These are phyloP conservation scores for Yamadazyma mexicana DNA, from an alignment of 1,139 yeast genomes.

Conservation along the genomic window DNA sequence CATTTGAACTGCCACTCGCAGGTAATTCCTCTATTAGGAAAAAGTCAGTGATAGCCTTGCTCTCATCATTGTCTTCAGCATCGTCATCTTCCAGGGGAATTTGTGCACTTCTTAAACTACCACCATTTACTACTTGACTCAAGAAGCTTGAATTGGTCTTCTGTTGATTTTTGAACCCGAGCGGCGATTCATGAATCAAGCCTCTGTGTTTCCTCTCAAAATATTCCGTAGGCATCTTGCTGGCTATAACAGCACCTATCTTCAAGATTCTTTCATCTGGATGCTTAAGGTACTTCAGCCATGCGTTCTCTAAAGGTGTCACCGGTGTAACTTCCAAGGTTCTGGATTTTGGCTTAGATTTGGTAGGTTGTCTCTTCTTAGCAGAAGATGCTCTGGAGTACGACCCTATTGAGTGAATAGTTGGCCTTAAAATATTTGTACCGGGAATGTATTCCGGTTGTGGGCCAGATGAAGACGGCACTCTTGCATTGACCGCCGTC, in stretches of 20 bases:
- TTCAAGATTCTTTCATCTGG: slow-evolving; percentile 71
- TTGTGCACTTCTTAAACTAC: slow-evolving; percentile 26
- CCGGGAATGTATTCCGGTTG: slow-evolving; percentile 52
- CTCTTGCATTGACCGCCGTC: slow-evolving; percentile 6
- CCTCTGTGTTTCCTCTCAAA: slow-evolving; percentile 63
- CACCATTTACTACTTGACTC: slow-evolving; percentile 59
- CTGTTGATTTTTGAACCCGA: slow-evolving; percentile 35
- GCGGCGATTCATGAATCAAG: slow-evolving; percentile 59
- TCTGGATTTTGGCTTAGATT: slow-evolving; percentile 24
- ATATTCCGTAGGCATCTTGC: slow-evolving; percentile 37
- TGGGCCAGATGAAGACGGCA: slow-evolving; percentile 6
- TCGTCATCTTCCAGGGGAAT: slow-evolving; percentile 12
- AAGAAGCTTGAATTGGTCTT: slow-evolving; percentile 33
- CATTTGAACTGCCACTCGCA: slow-evolving; percentile 10
- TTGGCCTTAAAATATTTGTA: slow-evolving; percentile 57
- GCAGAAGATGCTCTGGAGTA: slow-evolving; percentile 19
- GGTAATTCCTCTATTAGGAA: slow-evolving; percentile 23
- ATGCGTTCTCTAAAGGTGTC: slow-evolving; percentile 64
- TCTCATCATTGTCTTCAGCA: slow-evolving; percentile 24
- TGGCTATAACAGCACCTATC: slow-evolving; percentile 53
- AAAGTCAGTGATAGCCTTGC: slow-evolving; percentile 31
- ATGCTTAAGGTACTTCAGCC: slow-evolving; percentile 59
- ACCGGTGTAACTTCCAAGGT: slow-evolving; percentile 53
- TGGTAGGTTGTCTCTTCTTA: slow-evolving; percentile 14
- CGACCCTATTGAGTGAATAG: slow-evolving; percentile 41